A percentile compares a stretch with the other conserved stretches of the same genome.
These are phyloP conservation scores for Sphaerulina vaccinii DNA, from an alignment of 2,329 filamentous ascomycete species.

Conservation along the genomic window DNA sequence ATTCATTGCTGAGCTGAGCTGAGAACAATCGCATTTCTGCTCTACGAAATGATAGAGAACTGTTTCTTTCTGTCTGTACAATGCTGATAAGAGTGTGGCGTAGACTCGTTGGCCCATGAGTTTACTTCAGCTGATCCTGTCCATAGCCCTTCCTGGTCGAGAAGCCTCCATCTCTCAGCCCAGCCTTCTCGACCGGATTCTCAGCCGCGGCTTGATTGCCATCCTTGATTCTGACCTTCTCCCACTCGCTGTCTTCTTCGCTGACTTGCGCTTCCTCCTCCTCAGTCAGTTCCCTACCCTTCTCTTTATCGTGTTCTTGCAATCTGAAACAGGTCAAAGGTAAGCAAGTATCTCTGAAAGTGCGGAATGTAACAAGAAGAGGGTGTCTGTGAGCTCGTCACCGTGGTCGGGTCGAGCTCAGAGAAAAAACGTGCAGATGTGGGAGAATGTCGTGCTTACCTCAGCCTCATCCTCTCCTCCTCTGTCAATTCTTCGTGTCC, in stretches of 20 bases:
- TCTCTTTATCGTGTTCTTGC: conserved; percentile 33
- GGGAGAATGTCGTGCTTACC: no score
- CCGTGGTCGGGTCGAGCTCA: no score
- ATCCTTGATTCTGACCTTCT: conserved; percentile 31
- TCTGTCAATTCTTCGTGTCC: conserved; percentile 26
- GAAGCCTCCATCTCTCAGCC: conserved; percentile 15
- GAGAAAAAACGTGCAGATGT: no score
- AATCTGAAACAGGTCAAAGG: no score
- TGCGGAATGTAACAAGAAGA: no score
- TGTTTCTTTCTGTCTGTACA: not conserved
- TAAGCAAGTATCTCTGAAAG: no score
- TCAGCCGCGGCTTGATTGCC: conserved; percentile 32
- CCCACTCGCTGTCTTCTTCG: conserved; percentile 39
- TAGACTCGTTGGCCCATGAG: no score
- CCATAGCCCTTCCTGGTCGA: conserved; percentile 16
- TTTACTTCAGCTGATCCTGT: no score
- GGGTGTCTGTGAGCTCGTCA: no score
- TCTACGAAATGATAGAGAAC: not conserved
- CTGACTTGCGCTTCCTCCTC: conserved; percentile 35
- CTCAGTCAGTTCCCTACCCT: conserved; percentile 31
- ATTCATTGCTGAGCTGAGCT: not conserved
- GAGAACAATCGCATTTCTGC: not conserved
- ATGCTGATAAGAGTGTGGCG: no score
- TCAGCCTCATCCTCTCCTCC: conserved; percentile 51
- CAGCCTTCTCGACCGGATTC: conserved; percentile 32